Conservation (phyloP, 345 rosid species). For the Hypericum perforatum region DNA sequence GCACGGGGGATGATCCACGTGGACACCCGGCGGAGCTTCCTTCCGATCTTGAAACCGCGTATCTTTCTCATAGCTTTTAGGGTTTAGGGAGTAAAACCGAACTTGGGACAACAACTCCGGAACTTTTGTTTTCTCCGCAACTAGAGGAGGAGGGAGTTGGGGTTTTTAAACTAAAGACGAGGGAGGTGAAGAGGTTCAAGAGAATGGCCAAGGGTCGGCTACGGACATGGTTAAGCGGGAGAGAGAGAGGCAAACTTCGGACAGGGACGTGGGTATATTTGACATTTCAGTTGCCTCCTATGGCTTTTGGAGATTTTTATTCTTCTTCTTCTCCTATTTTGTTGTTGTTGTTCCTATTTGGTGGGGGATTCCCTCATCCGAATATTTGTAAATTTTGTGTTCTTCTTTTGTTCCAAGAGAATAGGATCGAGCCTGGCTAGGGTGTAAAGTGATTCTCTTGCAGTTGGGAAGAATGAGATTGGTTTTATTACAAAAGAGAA, state of each 20-base stretch:
- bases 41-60: conserved; percentile 58
- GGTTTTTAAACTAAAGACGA: background rate
- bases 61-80: conserved; percentile 48
- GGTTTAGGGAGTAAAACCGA: background rate
- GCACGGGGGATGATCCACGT: conserved; percentile 37
- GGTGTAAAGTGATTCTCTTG: too few relatives aligned
- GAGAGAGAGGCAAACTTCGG: conserved; percentile 38
- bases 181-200: conserved; percentile 10
- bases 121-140: too few relatives aligned
- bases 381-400: too few relatives aligned
- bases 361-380: too few relatives aligned
- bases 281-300: conserved; percentile 18
- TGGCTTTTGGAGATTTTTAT: background rate
- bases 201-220: conserved; percentile 55
- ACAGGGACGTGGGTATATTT: conserved; percentile 37
- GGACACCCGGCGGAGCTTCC: conserved; percentile 38
- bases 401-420: too few relatives aligned
- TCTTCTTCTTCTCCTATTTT: too few relatives aligned
- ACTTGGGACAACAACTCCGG: background rate
- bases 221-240: conserved; percentile 39
- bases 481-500: too few relatives aligned
- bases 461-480: too few relatives aligned
- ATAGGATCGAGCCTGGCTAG: too few relatives aligned
- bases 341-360: too few relatives aligned
- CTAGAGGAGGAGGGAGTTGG: background rate